A percentile compares a stretch with the other conserved stretches of the same genome.
These are phyloP conservation scores for Coemansia sp. DNA, from an alignment of 192 early-diverging fungal genomes.

Conservation along the genomic window DNA sequence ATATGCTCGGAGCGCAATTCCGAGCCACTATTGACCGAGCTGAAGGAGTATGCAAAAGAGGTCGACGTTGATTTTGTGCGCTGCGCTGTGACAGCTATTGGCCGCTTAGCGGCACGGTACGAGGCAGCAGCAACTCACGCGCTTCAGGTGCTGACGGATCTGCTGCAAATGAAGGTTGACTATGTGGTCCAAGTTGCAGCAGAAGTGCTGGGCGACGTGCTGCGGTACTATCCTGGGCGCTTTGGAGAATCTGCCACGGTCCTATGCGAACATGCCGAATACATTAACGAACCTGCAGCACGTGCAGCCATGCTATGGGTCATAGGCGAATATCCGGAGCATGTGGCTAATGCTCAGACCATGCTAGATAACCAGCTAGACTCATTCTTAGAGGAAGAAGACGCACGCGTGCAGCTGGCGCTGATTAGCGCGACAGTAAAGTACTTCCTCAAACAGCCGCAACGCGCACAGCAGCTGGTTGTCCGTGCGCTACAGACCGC, in stretches of 20 bases:
- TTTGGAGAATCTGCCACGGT: conserved; percentile 85
- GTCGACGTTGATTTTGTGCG: conserved; percentile 97
- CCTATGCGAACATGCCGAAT: conserved; percentile 88
- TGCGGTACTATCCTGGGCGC: conserved; percentile 87
- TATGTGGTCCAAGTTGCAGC: conserved; percentile 92
- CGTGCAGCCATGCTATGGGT: conserved; percentile 93
- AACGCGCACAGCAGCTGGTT: conserved; percentile 80
- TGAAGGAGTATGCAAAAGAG: conserved; percentile 96
- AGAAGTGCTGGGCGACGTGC: conserved; percentile 91
- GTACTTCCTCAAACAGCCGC: conserved; percentile 90
- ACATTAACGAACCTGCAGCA: conserved; percentile 87
- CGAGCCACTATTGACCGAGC: conserved; percentile 88
- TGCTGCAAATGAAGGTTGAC: conserved; percentile 85
- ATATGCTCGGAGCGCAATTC: conserved; percentile 83
- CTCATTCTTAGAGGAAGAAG: conserved; percentile 80
- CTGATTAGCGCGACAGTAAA: conserved; percentile 90
- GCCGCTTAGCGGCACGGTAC: conserved; percentile 90
- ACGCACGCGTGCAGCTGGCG: conserved; percentile 84
- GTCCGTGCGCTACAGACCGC: conserved; percentile 84
- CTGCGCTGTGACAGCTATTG: conserved; percentile 85
- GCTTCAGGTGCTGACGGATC: conserved; percentile 82
- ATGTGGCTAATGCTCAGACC: conserved; percentile 79
- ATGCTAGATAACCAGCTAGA: conserved; percentile 79
- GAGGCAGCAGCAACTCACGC: conserved; percentile 83
- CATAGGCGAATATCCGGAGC: conserved; percentile 92